Evolutionary conservation across 2,329 filamentous ascomycete genomes (phyloP), one percentile per base, ranked within the genome.

Genomic region (Hypoxylon sp.): DNA sequence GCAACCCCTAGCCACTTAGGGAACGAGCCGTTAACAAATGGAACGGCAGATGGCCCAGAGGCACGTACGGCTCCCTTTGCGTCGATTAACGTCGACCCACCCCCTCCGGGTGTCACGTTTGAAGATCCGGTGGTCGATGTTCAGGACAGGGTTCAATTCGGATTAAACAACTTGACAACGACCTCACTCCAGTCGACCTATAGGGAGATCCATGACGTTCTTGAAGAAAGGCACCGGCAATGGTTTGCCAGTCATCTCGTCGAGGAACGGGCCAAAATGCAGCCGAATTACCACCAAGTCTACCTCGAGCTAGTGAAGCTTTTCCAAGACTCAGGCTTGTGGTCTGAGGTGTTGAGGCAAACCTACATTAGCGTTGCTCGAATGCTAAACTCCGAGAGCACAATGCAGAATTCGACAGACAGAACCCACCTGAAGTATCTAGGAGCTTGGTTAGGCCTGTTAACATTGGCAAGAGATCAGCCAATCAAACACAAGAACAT

Each of bases 171-270:
- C 72, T 90, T 99, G 54, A 98, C 96, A 0, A 91, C 96, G 71
- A 89, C 91, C 42, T 98, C 97, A 45, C 83, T 99, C 16, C 89
- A 92, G 54, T 86, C 90, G 40, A 97, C 97, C 79, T 90, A 95
- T 73, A 85, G 85, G 55, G 93, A 97, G 70, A 86, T 99, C 36
- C 89, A 88, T 51, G 89, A 93, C 38, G 88, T 92, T 45, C 81
- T 99, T 49, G 89, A 93, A 52, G 87, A 91, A 55, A 89, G 90
- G 70, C 91, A 97, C 76, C 92, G 96, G 73, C 93, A 96, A 75
- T 99, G 96, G 96, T 99, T 99, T 75, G 96, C 96, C 5, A 90
- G 89, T 49, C 97, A 98, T 74, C 84, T 99, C 8, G 96, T 99
- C 2, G 95, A 97, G 75, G 93, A 97, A 76, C 93, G 96, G 46